Evolutionary conservation across 129 eudicot species (phyloP), one percentile per base, ranked within the genome.

Genomic region (Helichrysum umbraculigerum): DNA sequence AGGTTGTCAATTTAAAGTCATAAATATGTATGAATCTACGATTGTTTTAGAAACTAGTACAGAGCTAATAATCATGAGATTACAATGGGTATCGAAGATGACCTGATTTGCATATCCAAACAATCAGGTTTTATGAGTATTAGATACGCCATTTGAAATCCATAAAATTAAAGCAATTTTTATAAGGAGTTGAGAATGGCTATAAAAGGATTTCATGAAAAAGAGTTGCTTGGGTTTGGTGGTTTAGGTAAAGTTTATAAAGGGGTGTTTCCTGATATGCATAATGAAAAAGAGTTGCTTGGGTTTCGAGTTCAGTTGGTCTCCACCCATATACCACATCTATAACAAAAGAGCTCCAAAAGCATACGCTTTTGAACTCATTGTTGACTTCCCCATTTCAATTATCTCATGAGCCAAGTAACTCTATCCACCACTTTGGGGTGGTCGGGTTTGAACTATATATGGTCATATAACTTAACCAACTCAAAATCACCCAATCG

Each of bases 171-270:
- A n/a, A n/a, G n/a, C 12, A 39, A 7, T 57, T 74, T 68, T 14
- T 91, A 86, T 72, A 71, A 80, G 29, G 91, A 88, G 20, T 71
- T 91, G 37, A 81, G 79, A 32, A 57, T 54, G 1, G 89, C 90
- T 10, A 91, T 94, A 0, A 85, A 81, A 35, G 88, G 87, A 65
- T 91, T 91, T 65, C 64, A 67, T 2, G 89, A 85, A 6, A 86
- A 78, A 16, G 85, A 79, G 6, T 7, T 86, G 7, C 58, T 91
- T 3, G 93, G 94, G 4, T 28, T 37, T 29, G 90, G 97, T 6
- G 97, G 97, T 4, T 88, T 83, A 42, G 92, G 94, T 28, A 81
- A 80, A 12, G 97, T 88, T 11, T 91, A 88, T 35, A 85, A 65
- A 51, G 97, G 94, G 41, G 73, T 75, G 0, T 71, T 88, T 7